A percentile compares a stretch with the other conserved stretches of the same genome.
phyloP scores from a whole-genome alignment of 352 stramenopile genomes.

The Globisporangium solare region DNA sequence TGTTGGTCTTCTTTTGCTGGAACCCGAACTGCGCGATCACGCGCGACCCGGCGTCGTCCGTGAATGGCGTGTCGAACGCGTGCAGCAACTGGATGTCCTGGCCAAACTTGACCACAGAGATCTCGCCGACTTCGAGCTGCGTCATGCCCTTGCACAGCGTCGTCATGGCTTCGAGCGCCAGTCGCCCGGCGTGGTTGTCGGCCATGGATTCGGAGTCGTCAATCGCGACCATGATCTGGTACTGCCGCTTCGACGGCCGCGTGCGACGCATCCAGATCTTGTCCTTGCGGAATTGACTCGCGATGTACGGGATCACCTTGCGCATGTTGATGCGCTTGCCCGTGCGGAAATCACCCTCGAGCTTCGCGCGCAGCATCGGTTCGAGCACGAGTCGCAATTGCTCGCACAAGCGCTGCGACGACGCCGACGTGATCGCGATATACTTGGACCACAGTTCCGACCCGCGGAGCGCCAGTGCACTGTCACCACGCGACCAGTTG shows the following conservation, averaged over 20 bases:
- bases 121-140: constrained; percentile 96
- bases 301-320: constrained; percentile 99
- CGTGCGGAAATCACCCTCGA: constrained; percentile 98
- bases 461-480: constrained; percentile 34
- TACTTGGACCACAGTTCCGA: constrained; percentile 91
- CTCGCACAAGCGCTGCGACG: constrained; percentile 96
- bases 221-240: constrained; percentile 98
- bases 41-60: constrained; percentile 91
- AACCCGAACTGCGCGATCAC: constrained; percentile 97
- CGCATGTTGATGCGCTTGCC: constrained; percentile 99
- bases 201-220: constrained; percentile 99
- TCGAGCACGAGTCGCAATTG: constrained; percentile 98
- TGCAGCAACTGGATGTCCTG: constrained; percentile 97
- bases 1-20: constrained; percentile 96
- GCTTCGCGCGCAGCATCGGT: constrained; percentile 95
- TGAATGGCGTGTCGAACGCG: constrained; percentile 96
- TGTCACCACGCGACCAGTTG: constrained; percentile 42
- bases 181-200: constrained; percentile 93
- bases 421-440: constrained; percentile 87
- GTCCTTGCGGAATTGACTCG: constrained; percentile 99
- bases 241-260: constrained; percentile 97
- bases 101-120: constrained; percentile 94
- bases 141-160: constrained; percentile 97
- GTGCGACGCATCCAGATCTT: constrained; percentile 99
- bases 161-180: constrained; percentile 95